These are phyloP conservation scores for Cutaneotrichosporon daszewskae DNA, from an alignment of 1,284 basidiomycete genomes.

Conservation along the genomic window DNA sequence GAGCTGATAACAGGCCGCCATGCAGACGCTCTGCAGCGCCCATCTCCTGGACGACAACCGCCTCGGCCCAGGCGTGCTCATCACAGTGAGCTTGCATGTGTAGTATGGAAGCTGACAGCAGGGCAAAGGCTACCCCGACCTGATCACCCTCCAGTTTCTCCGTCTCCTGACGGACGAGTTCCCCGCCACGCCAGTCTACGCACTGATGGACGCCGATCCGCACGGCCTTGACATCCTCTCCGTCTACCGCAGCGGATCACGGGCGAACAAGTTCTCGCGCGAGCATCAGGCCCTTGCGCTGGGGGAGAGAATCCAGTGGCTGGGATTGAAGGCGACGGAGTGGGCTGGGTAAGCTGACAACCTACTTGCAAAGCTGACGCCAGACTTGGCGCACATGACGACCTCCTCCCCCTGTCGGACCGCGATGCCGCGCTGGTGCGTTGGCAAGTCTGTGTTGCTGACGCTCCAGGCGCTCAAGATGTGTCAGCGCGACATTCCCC, in stretches of 20 bases:
- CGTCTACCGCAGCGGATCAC: slow-evolving; percentile 58
- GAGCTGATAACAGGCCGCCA: slow-evolving; percentile 62
- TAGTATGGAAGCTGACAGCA: slow-evolving; percentile 37
- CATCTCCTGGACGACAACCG: slow-evolving; percentile 52
- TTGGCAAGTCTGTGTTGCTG: slow-evolving; percentile 9
- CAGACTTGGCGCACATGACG: slow-evolving; percentile 57
- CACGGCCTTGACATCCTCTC: slow-evolving; percentile 84
- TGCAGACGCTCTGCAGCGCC: slow-evolving; percentile 67
- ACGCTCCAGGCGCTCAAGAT: slow-evolving; percentile 7
- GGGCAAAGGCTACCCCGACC: slow-evolving; percentile 92
- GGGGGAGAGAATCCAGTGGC: slow-evolving; percentile 64
- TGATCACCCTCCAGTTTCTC: slow-evolving; percentile 76
- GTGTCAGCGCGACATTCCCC: slow-evolving; percentile 1
- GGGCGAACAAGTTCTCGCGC: slow-evolving; percentile 23
- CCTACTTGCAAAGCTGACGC: background rate
- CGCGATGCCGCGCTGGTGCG: slow-evolving; percentile 67
- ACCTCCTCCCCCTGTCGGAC: slow-evolving; percentile 62
- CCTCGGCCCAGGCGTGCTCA: slow-evolving; percentile 29
- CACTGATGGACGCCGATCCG: slow-evolving; percentile 81
- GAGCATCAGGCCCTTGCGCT: slow-evolving; percentile 55
- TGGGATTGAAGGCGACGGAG: slow-evolving; percentile 70
- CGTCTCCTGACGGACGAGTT: slow-evolving; percentile 63
- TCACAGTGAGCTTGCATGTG: slow-evolving; percentile 42
- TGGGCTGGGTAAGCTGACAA: slow-evolving; percentile 35
- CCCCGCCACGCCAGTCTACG: slow-evolving; percentile 64